phyloP scores from a whole-genome alignment of 2,329 filamentous ascomycete species.

The Byssothecium circinans region DNA sequence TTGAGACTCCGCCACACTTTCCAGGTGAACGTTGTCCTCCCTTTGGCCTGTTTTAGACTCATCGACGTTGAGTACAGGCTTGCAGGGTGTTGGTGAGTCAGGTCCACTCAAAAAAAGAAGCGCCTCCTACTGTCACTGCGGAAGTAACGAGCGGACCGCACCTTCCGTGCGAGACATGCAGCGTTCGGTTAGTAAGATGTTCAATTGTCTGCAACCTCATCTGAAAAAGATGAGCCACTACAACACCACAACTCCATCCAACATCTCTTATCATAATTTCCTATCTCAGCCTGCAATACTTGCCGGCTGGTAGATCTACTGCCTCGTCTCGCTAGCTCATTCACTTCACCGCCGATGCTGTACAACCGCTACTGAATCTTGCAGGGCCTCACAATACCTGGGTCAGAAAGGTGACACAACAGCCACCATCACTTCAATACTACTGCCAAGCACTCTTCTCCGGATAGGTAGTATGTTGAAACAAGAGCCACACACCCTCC shows the following conservation, averaged over 20 bases:
- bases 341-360: constrained; percentile 36
- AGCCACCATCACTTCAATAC: constrained; percentile 1
- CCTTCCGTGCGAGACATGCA: neutral
- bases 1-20: constrained; percentile 29
- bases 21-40: constrained; percentile 7
- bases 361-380: constrained; percentile 20
- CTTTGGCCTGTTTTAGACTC: neutral
- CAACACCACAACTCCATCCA: neutral
- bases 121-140: neutral
- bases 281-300: neutral
- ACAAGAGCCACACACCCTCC: constrained; percentile 5
- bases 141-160: neutral
- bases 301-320: neutral
- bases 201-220: neutral
- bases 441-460: constrained; percentile 10
- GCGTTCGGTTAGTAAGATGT: neutral
- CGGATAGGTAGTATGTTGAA: constrained; percentile 31
- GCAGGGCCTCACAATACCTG: neutral
- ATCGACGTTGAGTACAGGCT: neutral
- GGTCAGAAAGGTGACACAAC: constrained; percentile 6
- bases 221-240: neutral
- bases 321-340: neutral
- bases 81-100: neutral
- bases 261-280: neutral
- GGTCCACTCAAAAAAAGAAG: neutral